Percentiles rank a stretch among this genome's conserved stretches.
Conservation (phyloP, 2,329 filamentous ascomycete species). For the Domatiomyces catenatus region DNA sequence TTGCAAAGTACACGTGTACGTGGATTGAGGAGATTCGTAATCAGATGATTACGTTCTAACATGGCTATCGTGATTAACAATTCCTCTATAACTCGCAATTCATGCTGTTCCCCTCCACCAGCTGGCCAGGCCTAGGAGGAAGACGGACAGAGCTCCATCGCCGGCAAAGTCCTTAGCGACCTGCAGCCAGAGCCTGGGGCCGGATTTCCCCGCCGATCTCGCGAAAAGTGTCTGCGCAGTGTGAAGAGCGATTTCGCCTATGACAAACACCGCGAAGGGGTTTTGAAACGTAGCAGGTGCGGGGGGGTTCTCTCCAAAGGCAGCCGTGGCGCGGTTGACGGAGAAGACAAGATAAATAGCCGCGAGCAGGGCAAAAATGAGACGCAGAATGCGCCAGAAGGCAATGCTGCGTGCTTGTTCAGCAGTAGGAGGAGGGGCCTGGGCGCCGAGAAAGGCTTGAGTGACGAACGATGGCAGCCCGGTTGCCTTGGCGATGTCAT, state of each 20-base stretch:
- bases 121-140: conserved; percentile 28
- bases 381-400: conserved; percentile 44
- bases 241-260: conserved; percentile 30
- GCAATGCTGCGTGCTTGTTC: conserved; percentile 22
- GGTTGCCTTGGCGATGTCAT: conserved; percentile 16
- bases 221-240: conserved; percentile 22
- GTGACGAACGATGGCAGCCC: conserved; percentile 21
- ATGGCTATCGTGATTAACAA: too few relatives aligned
- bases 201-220: conserved; percentile 18
- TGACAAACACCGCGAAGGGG: conserved; percentile 31
- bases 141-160: conserved; percentile 31
- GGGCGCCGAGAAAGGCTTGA: conserved; percentile 24
- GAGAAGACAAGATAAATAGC: conserved; percentile 37
- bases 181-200: conserved; percentile 23
- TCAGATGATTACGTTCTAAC: too few relatives aligned
- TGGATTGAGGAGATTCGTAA: too few relatives aligned
- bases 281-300: conserved; percentile 31
- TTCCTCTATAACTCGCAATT: not conserved
- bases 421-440: conserved; percentile 24
- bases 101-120: conserved; percentile 23
- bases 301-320: conserved; percentile 27
- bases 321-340: conserved; percentile 23
- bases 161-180: conserved; percentile 25
- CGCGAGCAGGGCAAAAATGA: conserved; percentile 40
- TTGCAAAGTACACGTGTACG: too few relatives aligned